These are phyloP conservation scores for Nicotiana noctiflora DNA, from an alignment of 257 asterid species.

Conservation along the genomic window DNA sequence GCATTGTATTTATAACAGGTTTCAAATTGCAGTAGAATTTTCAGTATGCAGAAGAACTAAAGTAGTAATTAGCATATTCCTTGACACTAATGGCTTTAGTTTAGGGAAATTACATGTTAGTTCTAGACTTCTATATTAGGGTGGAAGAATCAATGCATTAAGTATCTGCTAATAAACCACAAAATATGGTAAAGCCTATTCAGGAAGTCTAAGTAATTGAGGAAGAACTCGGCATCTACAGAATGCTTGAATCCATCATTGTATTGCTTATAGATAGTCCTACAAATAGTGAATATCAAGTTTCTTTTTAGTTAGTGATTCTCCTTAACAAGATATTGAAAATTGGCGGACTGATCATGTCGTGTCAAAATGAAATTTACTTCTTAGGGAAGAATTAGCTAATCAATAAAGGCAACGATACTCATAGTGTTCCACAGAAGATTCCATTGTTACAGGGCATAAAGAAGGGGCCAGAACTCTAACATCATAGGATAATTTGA, in stretches of 20 bases:
- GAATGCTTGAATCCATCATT: not conserved
- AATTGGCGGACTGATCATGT: not conserved
- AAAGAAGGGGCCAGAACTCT: not conserved
- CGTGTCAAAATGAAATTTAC: not conserved
- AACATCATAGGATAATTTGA: not conserved
- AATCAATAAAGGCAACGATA: not conserved
- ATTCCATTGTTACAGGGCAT: not conserved
- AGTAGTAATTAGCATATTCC: not conserved
- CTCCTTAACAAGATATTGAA: not conserved
- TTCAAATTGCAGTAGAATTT: not conserved
- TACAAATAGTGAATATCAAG: not conserved
- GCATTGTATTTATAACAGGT: not conserved
- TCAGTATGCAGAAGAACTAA: not conserved
- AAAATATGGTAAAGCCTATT: not conserved
- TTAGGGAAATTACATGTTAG: not conserved
- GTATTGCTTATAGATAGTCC: not conserved
- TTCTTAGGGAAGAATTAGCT: not conserved
- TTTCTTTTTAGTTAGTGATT: not conserved
- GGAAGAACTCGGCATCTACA: not conserved
- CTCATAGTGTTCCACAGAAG: not conserved
- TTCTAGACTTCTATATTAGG: not conserved
- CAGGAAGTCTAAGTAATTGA: not conserved
- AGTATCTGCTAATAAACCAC: not conserved
- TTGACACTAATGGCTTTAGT: not conserved
- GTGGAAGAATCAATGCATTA: not conserved